Evolutionary conservation across 169 alveolate genomes (phyloP), one percentile per base, ranked within the genome.

Genomic region (Plasmodium gonderi): DNA sequence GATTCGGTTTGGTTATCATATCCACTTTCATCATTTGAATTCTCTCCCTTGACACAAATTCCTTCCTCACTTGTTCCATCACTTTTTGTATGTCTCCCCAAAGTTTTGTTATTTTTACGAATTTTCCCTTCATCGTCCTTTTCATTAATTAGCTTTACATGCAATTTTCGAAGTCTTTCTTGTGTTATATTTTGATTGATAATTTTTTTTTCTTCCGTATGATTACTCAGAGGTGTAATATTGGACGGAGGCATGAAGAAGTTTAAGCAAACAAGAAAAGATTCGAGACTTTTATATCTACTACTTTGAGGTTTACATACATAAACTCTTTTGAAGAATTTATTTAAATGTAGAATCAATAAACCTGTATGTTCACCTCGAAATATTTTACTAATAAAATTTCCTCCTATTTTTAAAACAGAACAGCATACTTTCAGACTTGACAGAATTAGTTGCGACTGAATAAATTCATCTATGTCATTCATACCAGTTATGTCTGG

Each of bases 401-500:
- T 95, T 9, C 99, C 99, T 40, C 99, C 99, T 14, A 97, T 94
- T 91, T 95, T 96, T 65, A 99, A 95, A 44, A 98, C 91, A 42
- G 97, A 94, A 80, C 97, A 90, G 72, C 98, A 96, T 65, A 98
- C 98, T 44, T 97, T 97, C 64, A 98, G 91, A 29, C 99, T 98
- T 45, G 99, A 98, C 17, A 98, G 94, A 49, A 99, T 98, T 54
- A 99, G 96, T 93, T 98, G 98, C 36, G 98, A 97, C 95, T 99
- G 99, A 67, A 98, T 97, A 94, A 81, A 96, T 72, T 95, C 97
- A 96, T 98, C 99, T 33, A 98, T 97, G 82, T 97, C 99, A 91
- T 97, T 98, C 95, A 98, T 97, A 14, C 99, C 99, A 31, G 99
- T 98, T 2, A 99, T 99, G 91, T 99, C 99, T 3, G 99, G 99